phyloP scores from a whole-genome alignment of 257 asterid genomes.

The Orobanche coerulescens region DNA sequence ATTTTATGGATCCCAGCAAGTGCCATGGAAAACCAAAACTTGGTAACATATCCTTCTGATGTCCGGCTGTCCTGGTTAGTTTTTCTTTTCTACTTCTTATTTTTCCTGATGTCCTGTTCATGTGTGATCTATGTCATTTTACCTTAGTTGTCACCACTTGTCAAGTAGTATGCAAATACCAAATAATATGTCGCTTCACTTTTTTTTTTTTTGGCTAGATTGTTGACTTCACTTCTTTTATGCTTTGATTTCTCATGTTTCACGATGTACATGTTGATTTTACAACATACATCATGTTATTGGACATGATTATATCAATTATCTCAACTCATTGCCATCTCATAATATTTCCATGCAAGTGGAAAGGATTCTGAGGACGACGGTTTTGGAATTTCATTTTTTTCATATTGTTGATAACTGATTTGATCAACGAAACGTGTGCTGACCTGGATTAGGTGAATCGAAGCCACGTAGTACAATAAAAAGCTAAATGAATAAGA shows the following conservation, averaged over 20 bases:
- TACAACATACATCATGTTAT: too few species aligned
- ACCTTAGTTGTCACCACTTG: background rate
- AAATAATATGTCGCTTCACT: background rate
- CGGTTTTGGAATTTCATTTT: too few species aligned
- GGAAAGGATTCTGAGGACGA: too few species aligned
- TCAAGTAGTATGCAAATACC: background rate
- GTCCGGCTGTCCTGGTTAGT: slow-evolving; percentile 68
- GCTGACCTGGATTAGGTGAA: too few species aligned
- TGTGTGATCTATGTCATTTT: background rate
- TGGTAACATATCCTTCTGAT: slow-evolving; percentile 60
- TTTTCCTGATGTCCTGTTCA: background rate
- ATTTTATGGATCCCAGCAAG: slow-evolving; percentile 79
- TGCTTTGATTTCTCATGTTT: slow-evolving; percentile 13
- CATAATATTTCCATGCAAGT: too few species aligned
- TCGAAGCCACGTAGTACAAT: too few species aligned
- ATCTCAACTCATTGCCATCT: too few species aligned
- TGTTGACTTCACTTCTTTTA: background rate
- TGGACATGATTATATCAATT: too few species aligned
- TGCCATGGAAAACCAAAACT: slow-evolving; percentile 89
- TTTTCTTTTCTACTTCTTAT: background rate
- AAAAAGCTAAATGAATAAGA: too few species aligned
- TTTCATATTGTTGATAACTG: too few species aligned
- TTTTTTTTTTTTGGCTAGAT: slow-evolving; percentile 1
- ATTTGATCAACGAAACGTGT: too few species aligned
- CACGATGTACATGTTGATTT: too few species aligned